Evolutionary conservation across 2,329 filamentous ascomycete species (phyloP).

Genomic region (Trichoderma oligosporum): DNA sequence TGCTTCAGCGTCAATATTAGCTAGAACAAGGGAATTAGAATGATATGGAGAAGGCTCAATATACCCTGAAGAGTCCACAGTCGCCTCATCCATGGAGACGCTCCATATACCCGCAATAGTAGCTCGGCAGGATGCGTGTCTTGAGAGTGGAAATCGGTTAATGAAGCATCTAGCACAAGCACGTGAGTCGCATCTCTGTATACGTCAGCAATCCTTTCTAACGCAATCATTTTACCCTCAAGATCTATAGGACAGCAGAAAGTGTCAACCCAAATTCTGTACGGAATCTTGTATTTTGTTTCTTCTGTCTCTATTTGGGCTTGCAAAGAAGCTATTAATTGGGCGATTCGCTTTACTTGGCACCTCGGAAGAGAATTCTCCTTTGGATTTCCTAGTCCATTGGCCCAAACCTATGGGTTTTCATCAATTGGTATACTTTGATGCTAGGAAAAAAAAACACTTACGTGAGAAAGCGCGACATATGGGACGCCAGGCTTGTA

Average conservation of each 20-base stretch:
- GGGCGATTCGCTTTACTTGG: conserved; percentile 29
- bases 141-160: conserved; percentile 25
- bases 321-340: conserved; percentile 26
- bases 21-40: no score
- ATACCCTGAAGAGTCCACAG: conserved; percentile 40
- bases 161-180: conserved; percentile 33
- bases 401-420: conserved; percentile 32
- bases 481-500: conserved; percentile 27
- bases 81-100: conserved; percentile 37
- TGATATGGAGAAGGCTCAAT: no score
- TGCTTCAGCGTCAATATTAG: not conserved
- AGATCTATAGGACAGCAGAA: conserved; percentile 32
- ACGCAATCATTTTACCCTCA: conserved; percentile 28
- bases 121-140: conserved; percentile 26
- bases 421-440: not conserved
- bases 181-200: conserved; percentile 33
- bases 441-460: conserved; percentile 11
- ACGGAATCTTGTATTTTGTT: conserved; percentile 3
- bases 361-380: conserved; percentile 32
- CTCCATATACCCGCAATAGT: conserved; percentile 30
- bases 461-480: conserved; percentile 35
- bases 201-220: conserved; percentile 33
- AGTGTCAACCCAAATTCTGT: conserved; percentile 35
- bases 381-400: conserved; percentile 33
- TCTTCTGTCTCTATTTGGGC: not conserved